A percentile compares a stretch with the other conserved stretches of the same genome.
Conservation (phyloP, 371 early-diverging fungal genomes). For the Funneliformis caledonium region DNA sequence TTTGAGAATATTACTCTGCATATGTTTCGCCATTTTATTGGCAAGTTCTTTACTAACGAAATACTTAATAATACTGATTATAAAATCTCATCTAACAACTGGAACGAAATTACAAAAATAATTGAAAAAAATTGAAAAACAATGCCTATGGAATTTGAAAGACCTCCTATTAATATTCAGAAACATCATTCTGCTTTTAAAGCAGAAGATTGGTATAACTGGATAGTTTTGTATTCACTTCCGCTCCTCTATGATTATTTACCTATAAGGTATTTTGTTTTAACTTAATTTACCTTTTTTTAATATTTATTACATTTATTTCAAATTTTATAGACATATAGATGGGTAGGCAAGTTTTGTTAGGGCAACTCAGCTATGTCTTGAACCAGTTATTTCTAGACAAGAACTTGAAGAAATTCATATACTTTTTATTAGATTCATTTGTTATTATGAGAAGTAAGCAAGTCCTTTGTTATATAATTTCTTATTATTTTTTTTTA, state of each 20-base stretch:
- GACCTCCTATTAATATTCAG: not conserved
- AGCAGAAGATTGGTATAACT: not conserved
- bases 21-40: not conserved
- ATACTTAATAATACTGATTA: not conserved
- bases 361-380: no score
- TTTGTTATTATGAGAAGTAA: no score
- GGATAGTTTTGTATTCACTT: constrained; percentile 11
- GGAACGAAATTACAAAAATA: not conserved
- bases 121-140: constrained; percentile 17
- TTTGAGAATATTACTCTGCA: not conserved
- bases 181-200: not conserved
- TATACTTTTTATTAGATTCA: no score
- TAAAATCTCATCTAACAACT: not conserved
- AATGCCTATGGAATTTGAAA: not conserved
- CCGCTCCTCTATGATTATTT: not conserved
- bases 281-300: not conserved
- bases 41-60: not conserved
- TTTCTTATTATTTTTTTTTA: no score
- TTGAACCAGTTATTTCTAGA: no score
- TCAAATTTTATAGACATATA: not conserved
- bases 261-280: not conserved
- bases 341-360: no score
- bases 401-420: no score
- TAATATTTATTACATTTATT: not conserved
- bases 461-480: no score